Evolutionary conservation across 805 yeast genomes (phyloP), one percentile per base, ranked within the genome.

Genomic region (Wickerhamiella hasegawae): DNA sequence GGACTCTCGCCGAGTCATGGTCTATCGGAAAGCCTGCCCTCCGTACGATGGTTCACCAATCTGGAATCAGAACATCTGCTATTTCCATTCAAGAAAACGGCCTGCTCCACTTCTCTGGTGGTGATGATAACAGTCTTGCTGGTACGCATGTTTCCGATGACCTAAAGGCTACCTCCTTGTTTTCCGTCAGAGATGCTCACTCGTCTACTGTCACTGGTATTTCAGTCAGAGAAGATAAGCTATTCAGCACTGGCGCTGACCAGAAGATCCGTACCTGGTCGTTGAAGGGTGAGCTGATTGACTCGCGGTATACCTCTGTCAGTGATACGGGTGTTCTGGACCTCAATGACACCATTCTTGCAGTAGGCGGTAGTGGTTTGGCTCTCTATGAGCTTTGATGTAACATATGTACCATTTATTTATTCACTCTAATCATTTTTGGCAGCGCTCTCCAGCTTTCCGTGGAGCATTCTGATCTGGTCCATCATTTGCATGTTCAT

Each of bases 321-420:
- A 93, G 96, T 0, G 98, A 87, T 48, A 82, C 95, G 0, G 96
- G 94, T 0, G 73, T 83, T 31, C 55, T 73, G 20, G 81, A 31
- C 9, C 26, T 28, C 3, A 20, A 27, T 2, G 30, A 25, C 4
- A 21, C 24, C 18, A 30, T 5, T 10, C 6, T 43, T 8, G 27
- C 32, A 3, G 40, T 41, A 3, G 46, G 37, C 3, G 51, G 51
- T 2, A 27, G 41, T 8, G 51, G 51, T 3, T 8, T 45, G 1
- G 42, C 33, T 18, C 33, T 39, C n/a, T 43, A 31, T 28, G 14
- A 12, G 20, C 31, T n/a, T 10, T 9, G 15, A 9, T 6, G 10
- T 26, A 16, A 26, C 15, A 9, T 5, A 5, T 26, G 14, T 12
- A 26, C 28, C 14, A 26, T 26, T 6, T 11, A n/a, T 6, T 9